Conservation (phyloP, 1,284 basidiomycete species). For the Mycena sp. region DNA sequence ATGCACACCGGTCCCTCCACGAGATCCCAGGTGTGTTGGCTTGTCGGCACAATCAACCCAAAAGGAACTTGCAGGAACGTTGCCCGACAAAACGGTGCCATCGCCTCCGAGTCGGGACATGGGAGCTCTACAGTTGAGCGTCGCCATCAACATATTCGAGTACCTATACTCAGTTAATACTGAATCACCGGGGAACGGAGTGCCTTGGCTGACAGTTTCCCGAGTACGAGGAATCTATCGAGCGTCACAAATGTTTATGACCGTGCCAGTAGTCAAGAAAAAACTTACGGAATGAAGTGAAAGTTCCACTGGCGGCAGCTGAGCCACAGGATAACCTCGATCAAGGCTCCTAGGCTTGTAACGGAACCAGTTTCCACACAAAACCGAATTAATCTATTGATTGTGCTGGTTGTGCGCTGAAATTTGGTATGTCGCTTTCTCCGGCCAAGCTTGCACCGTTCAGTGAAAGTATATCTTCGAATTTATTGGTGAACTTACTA, state of each 20-base stretch:
- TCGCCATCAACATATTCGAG: slow-evolving; percentile 1
- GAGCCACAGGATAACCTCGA: slow-evolving; percentile 3
- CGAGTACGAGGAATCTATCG: not conserved
- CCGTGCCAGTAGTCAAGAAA: not conserved
- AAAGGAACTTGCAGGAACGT: slow-evolving; percentile 3
- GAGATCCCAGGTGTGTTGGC: too few relatives aligned
- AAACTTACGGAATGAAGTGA: slow-evolving; percentile 6
- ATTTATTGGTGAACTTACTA: not conserved
- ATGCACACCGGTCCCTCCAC: not conserved
- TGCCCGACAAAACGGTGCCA: not conserved
- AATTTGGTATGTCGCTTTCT: not conserved
- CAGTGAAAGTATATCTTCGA: not conserved
- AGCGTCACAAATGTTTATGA: not conserved
- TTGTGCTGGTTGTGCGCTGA: not conserved
- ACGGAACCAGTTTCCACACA: slow-evolving; percentile 18
- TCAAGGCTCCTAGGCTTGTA: not conserved
- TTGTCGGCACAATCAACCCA: not conserved
- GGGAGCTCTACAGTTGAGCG: slow-evolving; percentile 1
- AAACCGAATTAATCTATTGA: slow-evolving; percentile 21
- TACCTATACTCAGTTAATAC: not conserved
- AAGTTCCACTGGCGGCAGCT: not conserved
- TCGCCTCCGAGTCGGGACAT: too few relatives aligned
- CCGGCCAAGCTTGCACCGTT: not conserved
- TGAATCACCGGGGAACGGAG: not conserved
- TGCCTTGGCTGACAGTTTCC: not conserved